These are phyloP conservation scores for Phyllosticta capitalensis DNA, from an alignment of 2,329 filamentous ascomycete species.

Conservation along the genomic window DNA sequence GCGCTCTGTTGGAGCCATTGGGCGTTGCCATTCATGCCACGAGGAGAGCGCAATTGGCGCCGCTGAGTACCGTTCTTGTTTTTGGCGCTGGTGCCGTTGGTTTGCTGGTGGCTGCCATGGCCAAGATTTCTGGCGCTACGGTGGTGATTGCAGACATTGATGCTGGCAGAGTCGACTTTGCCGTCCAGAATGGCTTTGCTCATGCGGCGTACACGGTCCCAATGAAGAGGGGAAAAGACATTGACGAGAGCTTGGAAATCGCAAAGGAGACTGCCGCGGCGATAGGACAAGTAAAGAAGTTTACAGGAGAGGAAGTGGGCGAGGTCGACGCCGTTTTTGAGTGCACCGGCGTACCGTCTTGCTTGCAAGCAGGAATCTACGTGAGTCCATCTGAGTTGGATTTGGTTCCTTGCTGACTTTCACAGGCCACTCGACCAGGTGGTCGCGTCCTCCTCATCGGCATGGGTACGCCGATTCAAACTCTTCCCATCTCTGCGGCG, in stretches of 20 bases:
- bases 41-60: constrained; percentile 41
- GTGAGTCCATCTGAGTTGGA: constrained; percentile 26
- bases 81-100: constrained; percentile 55
- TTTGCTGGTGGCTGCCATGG: constrained; percentile 48
- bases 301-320: constrained; percentile 26
- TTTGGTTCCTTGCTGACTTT: no score
- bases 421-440: constrained; percentile 51
- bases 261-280: constrained; percentile 41
- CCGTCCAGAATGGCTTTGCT: constrained; percentile 41
- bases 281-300: constrained; percentile 29
- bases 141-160: constrained; percentile 56
- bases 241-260: constrained; percentile 45
- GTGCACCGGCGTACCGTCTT: constrained; percentile 66
- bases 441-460: constrained; percentile 68
- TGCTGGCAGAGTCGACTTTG: constrained; percentile 46
- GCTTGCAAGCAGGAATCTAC: constrained; percentile 66
- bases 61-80: constrained; percentile 43
- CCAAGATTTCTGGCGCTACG: constrained; percentile 43
- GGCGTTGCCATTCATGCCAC: constrained; percentile 53
- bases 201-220: constrained; percentile 37
- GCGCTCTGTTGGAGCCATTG: constrained; percentile 51
- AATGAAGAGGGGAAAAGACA: constrained; percentile 36
- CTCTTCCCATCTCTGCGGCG: constrained; percentile 61
- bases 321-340: constrained; percentile 65
- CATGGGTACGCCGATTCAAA: constrained; percentile 70